A percentile compares a stretch with the other conserved stretches of the same genome.
phyloP scores from a whole-genome alignment of 2,329 filamentous ascomycete species.

The Eutypella sp. region DNA sequence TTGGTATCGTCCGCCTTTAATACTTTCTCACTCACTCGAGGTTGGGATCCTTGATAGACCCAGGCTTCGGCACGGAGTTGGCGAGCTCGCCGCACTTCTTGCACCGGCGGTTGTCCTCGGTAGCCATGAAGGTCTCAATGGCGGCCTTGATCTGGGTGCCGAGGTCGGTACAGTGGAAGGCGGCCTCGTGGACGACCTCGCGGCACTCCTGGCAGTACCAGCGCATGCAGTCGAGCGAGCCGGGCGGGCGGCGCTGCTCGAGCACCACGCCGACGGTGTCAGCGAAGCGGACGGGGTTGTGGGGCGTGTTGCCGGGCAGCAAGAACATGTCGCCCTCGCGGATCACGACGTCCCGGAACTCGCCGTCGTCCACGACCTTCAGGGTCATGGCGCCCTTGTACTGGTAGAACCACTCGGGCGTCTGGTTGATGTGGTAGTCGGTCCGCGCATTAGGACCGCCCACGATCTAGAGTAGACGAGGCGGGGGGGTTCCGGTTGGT shows the following conservation, averaged over 20 bases:
- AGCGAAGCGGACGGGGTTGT: slow-evolving; percentile 91
- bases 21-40: slow-evolving; percentile 36
- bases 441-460: slow-evolving; percentile 93
- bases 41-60: slow-evolving; percentile 57
- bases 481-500: no score
- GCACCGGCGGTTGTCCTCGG: slow-evolving; percentile 66
- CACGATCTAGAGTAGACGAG: slow-evolving; percentile 57
- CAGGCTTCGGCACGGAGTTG: slow-evolving; percentile 60
- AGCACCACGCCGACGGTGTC: slow-evolving; percentile 92
- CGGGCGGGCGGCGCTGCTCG: slow-evolving; percentile 73
- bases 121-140: slow-evolving; percentile 71
- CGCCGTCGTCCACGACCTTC: slow-evolving; percentile 72
- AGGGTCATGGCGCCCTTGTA: slow-evolving; percentile 90
- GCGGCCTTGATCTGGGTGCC: slow-evolving; percentile 92
- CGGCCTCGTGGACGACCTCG: slow-evolving; percentile 74
- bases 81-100: slow-evolving; percentile 71
- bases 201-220: slow-evolving; percentile 82
- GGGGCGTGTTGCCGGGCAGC: slow-evolving; percentile 87
- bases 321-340: slow-evolving; percentile 92
- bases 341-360: slow-evolving; percentile 82
- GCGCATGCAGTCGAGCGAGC: slow-evolving; percentile 69
- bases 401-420: slow-evolving; percentile 98
- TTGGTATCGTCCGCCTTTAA: no score
- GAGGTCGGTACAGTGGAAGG: slow-evolving; percentile 84
- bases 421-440: slow-evolving; percentile 97